phyloP scores from a whole-genome alignment of 129 eudicot genomes.

The sunflower (Helianthus annuus) region DNA sequence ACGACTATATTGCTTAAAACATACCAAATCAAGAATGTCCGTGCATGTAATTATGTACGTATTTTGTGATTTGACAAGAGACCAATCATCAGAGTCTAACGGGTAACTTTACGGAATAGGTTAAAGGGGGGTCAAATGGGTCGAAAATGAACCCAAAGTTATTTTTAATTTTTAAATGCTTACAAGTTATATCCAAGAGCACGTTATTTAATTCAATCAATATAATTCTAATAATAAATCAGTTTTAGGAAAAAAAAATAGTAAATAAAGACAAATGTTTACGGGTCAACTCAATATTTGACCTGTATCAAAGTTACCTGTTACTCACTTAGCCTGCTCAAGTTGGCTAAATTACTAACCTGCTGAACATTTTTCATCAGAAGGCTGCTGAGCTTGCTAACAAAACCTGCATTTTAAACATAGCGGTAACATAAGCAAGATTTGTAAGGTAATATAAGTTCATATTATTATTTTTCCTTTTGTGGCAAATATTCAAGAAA shows the following conservation, averaged over 20 bases:
- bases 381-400: slow-evolving; percentile 42
- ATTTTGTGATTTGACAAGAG: background rate
- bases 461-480: background rate
- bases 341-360: slow-evolving; percentile 42
- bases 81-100: background rate
- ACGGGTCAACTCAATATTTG: no score
- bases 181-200: background rate
- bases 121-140: background rate
- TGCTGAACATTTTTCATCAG: slow-evolving; percentile 68
- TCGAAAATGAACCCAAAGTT: background rate
- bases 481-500: slow-evolving; percentile 16
- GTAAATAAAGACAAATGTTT: no score
- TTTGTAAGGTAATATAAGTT: background rate
- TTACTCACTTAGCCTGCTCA: background rate
- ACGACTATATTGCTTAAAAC: background rate
- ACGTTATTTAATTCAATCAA: no score
- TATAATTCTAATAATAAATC: background rate
- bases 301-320: no score
- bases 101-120: background rate
- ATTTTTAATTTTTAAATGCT: background rate
- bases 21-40: background rate
- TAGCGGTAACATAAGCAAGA: background rate
- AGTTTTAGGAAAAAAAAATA: background rate
- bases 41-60: no score
- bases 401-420: slow-evolving; percentile 48